phyloP scores from a whole-genome alignment of 208 protist species.

The Trichomonas vaginalis region DNA sequence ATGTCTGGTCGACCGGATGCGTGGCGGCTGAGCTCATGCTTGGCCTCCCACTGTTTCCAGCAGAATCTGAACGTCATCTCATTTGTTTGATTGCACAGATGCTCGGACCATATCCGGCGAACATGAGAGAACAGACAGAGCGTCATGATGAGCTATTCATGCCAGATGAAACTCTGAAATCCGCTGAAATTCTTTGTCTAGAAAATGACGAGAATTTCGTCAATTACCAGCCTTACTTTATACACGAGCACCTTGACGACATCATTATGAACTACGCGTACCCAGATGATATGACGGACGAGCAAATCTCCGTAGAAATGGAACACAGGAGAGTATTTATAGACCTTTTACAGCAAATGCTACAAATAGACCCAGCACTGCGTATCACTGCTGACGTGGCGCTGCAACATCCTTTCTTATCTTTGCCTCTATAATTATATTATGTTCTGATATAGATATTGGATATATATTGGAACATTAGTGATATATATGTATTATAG shows the following conservation, averaged over 20 bases:
- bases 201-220: background rate
- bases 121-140: background rate
- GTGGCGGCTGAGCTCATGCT: conserved; percentile 35
- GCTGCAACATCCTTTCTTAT: background rate
- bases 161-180: background rate
- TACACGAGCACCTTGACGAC: background rate
- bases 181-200: background rate
- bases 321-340: background rate
- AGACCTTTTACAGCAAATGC: background rate
- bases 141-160: background rate
- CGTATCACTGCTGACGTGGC: background rate
- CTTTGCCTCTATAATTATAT: background rate
- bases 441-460: background rate
- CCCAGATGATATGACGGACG: background rate
- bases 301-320: background rate
- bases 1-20: conserved; percentile 45
- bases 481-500: too few relatives aligned
- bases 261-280: background rate
- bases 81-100: background rate
- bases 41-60: background rate
- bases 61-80: background rate
- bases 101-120: background rate
- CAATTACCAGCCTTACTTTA: background rate
- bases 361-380: background rate
- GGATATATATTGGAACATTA: background rate